Conservation (phyloP, 495 filamentous ascomycete genomes). For the Tirmania nivea region DNA sequence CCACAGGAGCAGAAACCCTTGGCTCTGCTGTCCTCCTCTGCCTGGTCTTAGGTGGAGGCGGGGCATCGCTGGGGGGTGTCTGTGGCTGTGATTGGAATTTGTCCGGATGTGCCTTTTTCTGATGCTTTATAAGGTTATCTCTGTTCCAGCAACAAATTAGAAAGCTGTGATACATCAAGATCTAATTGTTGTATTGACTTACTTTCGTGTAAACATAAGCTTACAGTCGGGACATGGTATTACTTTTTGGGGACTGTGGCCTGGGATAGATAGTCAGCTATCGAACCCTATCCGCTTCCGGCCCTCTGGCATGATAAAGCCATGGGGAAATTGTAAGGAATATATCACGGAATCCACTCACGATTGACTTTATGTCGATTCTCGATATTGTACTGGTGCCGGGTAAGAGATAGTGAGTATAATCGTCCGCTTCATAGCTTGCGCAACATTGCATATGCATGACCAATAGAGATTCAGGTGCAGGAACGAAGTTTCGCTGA, state of each 20-base stretch:
- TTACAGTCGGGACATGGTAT: conserved; percentile 15
- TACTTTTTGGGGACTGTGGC: conserved; percentile 10
- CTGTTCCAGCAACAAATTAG: not conserved
- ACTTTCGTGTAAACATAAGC: conserved; percentile 16
- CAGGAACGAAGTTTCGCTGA: too few species aligned
- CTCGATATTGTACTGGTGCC: conserved; percentile 11
- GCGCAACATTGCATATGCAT: too few species aligned
- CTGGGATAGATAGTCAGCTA: not conserved
- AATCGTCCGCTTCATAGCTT: too few species aligned
- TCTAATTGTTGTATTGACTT: not conserved
- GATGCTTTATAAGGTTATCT: conserved; percentile 15
- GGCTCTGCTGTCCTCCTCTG: not conserved
- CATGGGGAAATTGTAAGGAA: too few species aligned
- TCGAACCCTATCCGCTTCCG: too few species aligned
- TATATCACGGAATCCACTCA: not conserved
- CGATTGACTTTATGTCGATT: conserved; percentile 16
- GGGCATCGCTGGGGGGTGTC: not conserved
- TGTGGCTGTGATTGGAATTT: not conserved
- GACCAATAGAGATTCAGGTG: too few species aligned
- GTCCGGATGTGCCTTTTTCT: conserved; percentile 16
- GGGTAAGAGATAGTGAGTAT: too few species aligned
- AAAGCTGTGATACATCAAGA: not conserved
- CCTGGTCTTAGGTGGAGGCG: not conserved
- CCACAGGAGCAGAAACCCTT: not conserved
- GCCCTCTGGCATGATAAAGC: too few species aligned